Base-by-base conservation (phyloP, 352 stramenopile species). In the Thraustochytrium striatum region DNA sequence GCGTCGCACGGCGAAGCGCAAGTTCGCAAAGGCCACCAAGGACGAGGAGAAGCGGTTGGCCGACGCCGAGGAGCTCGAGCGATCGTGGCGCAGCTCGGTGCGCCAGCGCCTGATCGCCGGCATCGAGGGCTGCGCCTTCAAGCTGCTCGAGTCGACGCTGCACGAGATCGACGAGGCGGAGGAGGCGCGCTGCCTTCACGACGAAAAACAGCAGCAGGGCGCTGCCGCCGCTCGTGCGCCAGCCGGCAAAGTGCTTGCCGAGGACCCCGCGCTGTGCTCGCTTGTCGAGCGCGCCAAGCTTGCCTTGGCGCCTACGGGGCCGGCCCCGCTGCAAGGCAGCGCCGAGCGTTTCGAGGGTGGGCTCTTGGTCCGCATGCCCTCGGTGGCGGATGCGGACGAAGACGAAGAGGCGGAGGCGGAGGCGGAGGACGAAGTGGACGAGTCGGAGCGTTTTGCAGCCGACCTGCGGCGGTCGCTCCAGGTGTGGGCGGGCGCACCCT, bases 21-120 rank as follows among this genome's bases (percentile, higher is more conserved):
- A 75, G 65, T 75, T 75, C 36, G 65, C 65, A 39, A 75, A 75
- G 36, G 65, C 65, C 25, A 75, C 65, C 9, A 43, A 75, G 21
- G 65, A 75, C 50, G 65, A 75, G 36, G 65, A 75, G 52, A 75
- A 75, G 30, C 25, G 65, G 2, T 38, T 75, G 13, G 65, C 65
- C 11, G 65, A 75, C 25, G 65, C 65, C 25, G 65, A 75, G 52
- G 30, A 75, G 36, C 58, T 75, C 41, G 65, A 75, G 52, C 43
- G 30, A 13, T 16, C 65, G 2, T 75, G 65, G 65, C 65, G 65
- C 39, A 75, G 68, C 52, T 75, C 65, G 65, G 68, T 75, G 11
- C 44, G 52, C 32, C 16, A 9, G 19, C n/a, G 65, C 5, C 65
- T 75, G 5, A 8, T 21, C 7, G 68, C 41, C 5, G 65, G 65